Conservation (phyloP, 2,329 filamentous ascomycete species). For the Biscogniauxia marginata region DNA sequence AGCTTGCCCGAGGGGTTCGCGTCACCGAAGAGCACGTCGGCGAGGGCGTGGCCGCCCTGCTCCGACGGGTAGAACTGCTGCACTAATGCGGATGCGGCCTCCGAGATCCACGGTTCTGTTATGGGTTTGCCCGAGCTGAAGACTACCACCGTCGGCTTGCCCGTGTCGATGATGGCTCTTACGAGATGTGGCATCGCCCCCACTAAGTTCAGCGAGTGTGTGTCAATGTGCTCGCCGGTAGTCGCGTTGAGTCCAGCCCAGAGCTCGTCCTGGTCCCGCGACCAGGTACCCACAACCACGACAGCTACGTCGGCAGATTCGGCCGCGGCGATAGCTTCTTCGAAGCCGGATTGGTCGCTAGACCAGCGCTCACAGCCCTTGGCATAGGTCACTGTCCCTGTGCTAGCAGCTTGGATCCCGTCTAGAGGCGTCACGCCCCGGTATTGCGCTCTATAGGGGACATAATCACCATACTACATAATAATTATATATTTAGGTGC, state of each 20-base stretch:
- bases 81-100: slow-evolving; percentile 61
- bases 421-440: slow-evolving; percentile 68
- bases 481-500: background rate
- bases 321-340: slow-evolving; percentile 64
- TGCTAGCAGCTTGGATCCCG: slow-evolving; percentile 61
- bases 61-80: slow-evolving; percentile 76
- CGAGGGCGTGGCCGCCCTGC: slow-evolving; percentile 64
- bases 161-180: slow-evolving; percentile 64
- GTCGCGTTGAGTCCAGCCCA: slow-evolving; percentile 72
- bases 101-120: slow-evolving; percentile 70
- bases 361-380: slow-evolving; percentile 74
- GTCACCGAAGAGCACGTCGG: slow-evolving; percentile 63
- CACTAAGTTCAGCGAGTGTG: slow-evolving; percentile 62
- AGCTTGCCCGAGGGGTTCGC: slow-evolving; percentile 66
- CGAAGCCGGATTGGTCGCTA: slow-evolving; percentile 64
- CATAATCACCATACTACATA: slow-evolving; percentile 67
- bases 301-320: slow-evolving; percentile 68
- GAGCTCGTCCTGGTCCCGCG: slow-evolving; percentile 68
- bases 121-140: slow-evolving; percentile 70
- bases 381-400: slow-evolving; percentile 62
- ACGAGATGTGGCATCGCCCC: slow-evolving; percentile 69
- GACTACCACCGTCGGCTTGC: slow-evolving; percentile 66
- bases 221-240: slow-evolving; percentile 72
- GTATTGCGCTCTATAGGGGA: slow-evolving; percentile 62
- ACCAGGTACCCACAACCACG: slow-evolving; percentile 74